Conservation (phyloP, 1,139 yeast species). For the Yamadazyma songkhlaensis region DNA sequence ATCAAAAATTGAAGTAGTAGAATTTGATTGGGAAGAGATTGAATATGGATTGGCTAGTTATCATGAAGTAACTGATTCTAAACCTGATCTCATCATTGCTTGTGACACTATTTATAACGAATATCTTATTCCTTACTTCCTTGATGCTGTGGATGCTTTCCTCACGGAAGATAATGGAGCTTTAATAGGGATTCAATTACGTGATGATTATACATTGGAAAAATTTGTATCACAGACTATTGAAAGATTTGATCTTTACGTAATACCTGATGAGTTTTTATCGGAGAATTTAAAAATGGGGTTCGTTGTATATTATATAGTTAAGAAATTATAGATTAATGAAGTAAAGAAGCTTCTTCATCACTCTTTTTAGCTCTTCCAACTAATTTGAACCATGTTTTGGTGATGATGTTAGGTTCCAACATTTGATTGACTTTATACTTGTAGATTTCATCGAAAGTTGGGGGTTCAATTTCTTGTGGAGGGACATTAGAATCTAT, state of each 20-base stretch:
- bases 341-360: slow-evolving; percentile 16
- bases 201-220: slow-evolving; percentile 54
- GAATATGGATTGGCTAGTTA: slow-evolving; percentile 30
- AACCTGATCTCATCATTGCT: slow-evolving; percentile 53
- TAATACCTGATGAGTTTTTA: slow-evolving; percentile 27
- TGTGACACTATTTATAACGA: slow-evolving; percentile 74
- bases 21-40: slow-evolving; percentile 64
- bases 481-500: slow-evolving; percentile 23
- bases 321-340: slow-evolving; percentile 2
- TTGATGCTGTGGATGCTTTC: slow-evolving; percentile 38
- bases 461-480: slow-evolving; percentile 40
- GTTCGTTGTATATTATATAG: slow-evolving; percentile 42
- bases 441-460: slow-evolving; percentile 27
- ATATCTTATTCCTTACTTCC: slow-evolving; percentile 51
- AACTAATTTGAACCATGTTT: slow-evolving; percentile 6
- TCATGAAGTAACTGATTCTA: slow-evolving; percentile 7
- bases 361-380: slow-evolving; percentile 10
- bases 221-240: slow-evolving; percentile 36
- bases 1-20: slow-evolving; percentile 38
- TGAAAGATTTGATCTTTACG: slow-evolving; percentile 18
- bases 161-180: slow-evolving; percentile 33
- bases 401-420: slow-evolving; percentile 12
- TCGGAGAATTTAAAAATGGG: slow-evolving; percentile 33
- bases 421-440: slow-evolving; percentile 23
- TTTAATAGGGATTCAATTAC: slow-evolving; percentile 51